Conservation (phyloP, 2,329 filamentous ascomycete genomes). For the Xylaria sp. region DNA sequence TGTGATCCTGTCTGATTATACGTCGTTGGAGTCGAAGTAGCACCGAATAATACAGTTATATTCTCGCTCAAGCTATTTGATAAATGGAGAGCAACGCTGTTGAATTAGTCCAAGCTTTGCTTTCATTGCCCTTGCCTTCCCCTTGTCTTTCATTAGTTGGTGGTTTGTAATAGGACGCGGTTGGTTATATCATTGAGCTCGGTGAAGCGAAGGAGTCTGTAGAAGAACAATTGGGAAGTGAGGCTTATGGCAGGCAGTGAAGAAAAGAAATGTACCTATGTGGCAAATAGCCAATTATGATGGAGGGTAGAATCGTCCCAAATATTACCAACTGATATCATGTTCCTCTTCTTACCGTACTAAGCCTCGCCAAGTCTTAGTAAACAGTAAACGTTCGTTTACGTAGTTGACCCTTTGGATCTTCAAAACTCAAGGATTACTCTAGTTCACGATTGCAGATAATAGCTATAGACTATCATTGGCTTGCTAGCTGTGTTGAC, state of each 20-base stretch:
- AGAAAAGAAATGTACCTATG: conserved; percentile 6
- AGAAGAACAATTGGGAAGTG: neutral
- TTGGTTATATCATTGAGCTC: neutral
- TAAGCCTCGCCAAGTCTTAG: neutral
- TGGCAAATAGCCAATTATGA: neutral
- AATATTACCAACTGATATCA: conserved; percentile 15
- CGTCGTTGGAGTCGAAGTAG: neutral
- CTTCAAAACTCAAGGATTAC: neutral
- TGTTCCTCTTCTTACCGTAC: neutral
- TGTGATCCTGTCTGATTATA: neutral
- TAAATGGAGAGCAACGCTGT: neutral
- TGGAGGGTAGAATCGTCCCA: neutral
- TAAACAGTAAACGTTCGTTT: neutral
- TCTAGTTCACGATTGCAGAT: neutral
- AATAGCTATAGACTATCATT: neutral
- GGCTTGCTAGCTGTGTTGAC: neutral
- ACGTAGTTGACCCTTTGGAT: neutral
- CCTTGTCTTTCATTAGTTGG: conserved; percentile 2
- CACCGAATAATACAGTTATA: neutral
- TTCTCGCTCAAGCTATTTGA: neutral
- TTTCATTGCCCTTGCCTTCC: neutral
- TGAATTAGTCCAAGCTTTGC: neutral
- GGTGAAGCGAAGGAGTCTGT: neutral
- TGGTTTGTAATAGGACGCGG: neutral
- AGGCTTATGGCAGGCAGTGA: neutral